Conservation (phyloP, 495 filamentous ascomycete genomes). For the Penicillium argentinense region DNA sequence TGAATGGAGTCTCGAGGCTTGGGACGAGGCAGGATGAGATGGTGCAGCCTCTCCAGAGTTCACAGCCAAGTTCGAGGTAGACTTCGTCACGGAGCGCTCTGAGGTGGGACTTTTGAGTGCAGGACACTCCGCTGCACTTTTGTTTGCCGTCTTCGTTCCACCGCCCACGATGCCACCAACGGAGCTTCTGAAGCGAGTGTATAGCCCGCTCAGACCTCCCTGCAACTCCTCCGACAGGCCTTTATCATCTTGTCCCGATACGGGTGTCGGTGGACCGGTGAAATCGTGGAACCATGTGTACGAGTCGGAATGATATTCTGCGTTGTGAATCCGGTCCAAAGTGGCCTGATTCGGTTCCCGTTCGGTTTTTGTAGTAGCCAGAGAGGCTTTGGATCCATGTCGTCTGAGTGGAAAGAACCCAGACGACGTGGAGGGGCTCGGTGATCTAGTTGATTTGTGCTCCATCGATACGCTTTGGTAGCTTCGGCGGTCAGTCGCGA, state of each 20-base stretch:
- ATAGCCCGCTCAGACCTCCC: constrained; percentile 81
- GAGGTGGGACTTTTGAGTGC: constrained; percentile 25
- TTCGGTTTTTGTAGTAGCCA: constrained; percentile 59
- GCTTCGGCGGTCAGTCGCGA: constrained; percentile 13
- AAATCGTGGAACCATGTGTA: constrained; percentile 91
- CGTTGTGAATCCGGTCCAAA: constrained; percentile 80
- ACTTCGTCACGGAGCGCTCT: constrained; percentile 31
- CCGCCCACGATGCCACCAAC: constrained; percentile 61
- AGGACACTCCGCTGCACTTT: constrained; percentile 24
- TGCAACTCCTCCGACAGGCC: constrained; percentile 70
- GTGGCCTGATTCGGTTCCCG: constrained; percentile 69
- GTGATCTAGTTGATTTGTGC: constrained; percentile 35
- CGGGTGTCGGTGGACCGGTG: constrained; percentile 47
- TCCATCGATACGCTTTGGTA: constrained; percentile 33
- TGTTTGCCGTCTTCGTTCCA: constrained; percentile 40
- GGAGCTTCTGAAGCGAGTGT: constrained; percentile 75
- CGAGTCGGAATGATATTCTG: constrained; percentile 74
- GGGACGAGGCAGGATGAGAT: constrained; percentile 31
- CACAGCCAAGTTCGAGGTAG: constrained; percentile 22
- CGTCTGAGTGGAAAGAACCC: constrained; percentile 43
- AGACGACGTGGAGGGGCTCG: constrained; percentile 46
- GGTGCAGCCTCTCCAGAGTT: constrained; percentile 24
- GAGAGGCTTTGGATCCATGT: constrained; percentile 62
- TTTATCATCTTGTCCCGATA: constrained; percentile 61
- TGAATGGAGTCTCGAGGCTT: constrained; percentile 45